phyloP scores from a whole-genome alignment of 2,329 filamentous ascomycete species.

The Tolypocladium pustulatum region DNA sequence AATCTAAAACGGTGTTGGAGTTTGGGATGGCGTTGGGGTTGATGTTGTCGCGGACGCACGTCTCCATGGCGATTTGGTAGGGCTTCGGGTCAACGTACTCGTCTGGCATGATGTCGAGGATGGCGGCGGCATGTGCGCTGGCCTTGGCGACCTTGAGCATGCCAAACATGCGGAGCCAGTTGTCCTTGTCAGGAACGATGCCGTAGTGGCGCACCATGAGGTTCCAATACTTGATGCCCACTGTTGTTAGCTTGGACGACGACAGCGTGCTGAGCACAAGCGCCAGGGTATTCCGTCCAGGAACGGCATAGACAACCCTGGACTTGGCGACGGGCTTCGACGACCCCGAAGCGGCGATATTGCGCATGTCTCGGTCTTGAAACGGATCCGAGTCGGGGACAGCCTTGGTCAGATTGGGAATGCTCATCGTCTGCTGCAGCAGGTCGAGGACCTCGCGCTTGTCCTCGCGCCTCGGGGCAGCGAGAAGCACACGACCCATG shows the following conservation, averaged over 20 bases:
- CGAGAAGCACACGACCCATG: conserved; percentile 70
- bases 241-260: conserved; percentile 46
- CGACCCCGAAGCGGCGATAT: conserved; percentile 7
- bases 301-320: conserved; percentile 26
- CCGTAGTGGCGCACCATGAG: conserved; percentile 49
- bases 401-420: conserved; percentile 44
- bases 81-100: conserved; percentile 36
- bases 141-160: conserved; percentile 55
- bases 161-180: conserved; percentile 58
- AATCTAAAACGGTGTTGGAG: conserved; percentile 52
- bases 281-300: conserved; percentile 52
- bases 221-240: conserved; percentile 72
- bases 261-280: conserved; percentile 56
- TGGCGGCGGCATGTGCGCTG: conserved; percentile 47
- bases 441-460: conserved; percentile 64
- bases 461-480: conserved; percentile 48
- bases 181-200: conserved; percentile 62
- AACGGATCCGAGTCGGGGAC: conserved; percentile 7
- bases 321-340: conserved; percentile 4
- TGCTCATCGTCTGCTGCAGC: conserved; percentile 71
- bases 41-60: conserved; percentile 65
- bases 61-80: conserved; percentile 63
- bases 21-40: conserved; percentile 60
- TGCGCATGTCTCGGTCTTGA: conserved; percentile 10
- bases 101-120: conserved; percentile 46